Conservation (phyloP, 2,329 filamentous ascomycete genomes). For the Clonostachys chloroleuca region DNA sequence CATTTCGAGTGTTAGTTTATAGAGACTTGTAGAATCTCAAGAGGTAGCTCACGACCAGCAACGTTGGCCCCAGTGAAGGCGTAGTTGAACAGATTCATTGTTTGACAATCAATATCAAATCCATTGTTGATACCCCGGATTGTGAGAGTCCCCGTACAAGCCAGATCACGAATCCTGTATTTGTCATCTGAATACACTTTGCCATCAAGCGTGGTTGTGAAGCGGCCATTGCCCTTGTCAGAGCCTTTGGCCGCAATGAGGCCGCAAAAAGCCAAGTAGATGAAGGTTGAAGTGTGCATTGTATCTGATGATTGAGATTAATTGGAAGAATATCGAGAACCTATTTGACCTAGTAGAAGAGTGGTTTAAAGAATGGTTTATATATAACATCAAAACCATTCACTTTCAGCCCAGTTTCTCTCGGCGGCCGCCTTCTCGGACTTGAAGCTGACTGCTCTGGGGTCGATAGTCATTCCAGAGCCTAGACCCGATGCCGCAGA, state of each 20-base stretch:
- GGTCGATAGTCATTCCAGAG: too few species aligned
- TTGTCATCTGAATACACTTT: not conserved
- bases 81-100: constrained; percentile 3
- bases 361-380: too few species aligned
- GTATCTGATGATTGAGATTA: too few species aligned
- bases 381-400: too few species aligned
- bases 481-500: too few species aligned
- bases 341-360: too few species aligned
- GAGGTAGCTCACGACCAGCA: not conserved
- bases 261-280: not conserved
- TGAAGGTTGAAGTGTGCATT: not conserved
- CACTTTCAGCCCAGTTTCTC: too few species aligned
- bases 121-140: constrained; percentile 1
- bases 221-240: not conserved
- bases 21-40: not conserved
- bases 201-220: not conserved
- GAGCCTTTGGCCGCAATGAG: not conserved
- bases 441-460: too few species aligned
- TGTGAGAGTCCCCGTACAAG: not conserved
- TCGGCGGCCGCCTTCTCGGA: too few species aligned
- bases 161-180: not conserved
- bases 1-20: not conserved
- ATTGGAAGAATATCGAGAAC: too few species aligned
- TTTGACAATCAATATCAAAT: constrained; percentile 1
- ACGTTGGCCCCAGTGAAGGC: not conserved